Evolutionary conservation across 306 rosid species (phyloP), one percentile per base, ranked within the genome.

Genomic region (Acacia acuminata): DNA sequence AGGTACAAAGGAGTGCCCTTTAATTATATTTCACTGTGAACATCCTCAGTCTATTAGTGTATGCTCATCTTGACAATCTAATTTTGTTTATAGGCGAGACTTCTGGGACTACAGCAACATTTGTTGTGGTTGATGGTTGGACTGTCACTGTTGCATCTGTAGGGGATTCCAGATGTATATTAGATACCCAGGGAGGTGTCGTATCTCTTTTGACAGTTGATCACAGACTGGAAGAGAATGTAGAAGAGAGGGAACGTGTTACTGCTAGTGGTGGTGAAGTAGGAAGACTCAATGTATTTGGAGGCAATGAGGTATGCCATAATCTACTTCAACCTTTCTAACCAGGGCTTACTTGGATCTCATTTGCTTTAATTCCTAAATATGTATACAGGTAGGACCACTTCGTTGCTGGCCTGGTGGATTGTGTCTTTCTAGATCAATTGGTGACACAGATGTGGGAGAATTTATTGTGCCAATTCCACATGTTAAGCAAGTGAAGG

Each of bases 381-480:
- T 76, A 44, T 83, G 50, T 77, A 83, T 71, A 24, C 75, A 96
- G 98, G 98, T 96, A 22, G 99, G 99, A 42, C 99, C 99, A 76
- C 94, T 96, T 70, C 99, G 99, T 82, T 96, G 99, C 90, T 96
- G 99, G 99, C 99, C 99, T 68, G 99, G 99, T 85, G 99, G 99
- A 63, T 87, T 96, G 86, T 96, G 99, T 88, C 94, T 96, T 78
- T 96, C 99, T 86, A 85, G 99, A 81, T 96, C 99, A 72, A 96
- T 96, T 61, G 99, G 99, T 55, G 99, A 96, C 84, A 96, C 98
- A 0, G 99, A 96, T 67, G 99, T 96, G n/a, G 99, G 99, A 78
- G 99, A 96, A 86, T 96, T 50, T 81, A 96, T 96, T 78, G 99
- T 96, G 58, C 99, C 99, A 15, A 89, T 96, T 79, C 99, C 99